Evolutionary conservation across 352 stramenopile genomes (phyloP), one percentile per base, ranked within the genome.

Genomic region (Phytophthora podocarpi): DNA sequence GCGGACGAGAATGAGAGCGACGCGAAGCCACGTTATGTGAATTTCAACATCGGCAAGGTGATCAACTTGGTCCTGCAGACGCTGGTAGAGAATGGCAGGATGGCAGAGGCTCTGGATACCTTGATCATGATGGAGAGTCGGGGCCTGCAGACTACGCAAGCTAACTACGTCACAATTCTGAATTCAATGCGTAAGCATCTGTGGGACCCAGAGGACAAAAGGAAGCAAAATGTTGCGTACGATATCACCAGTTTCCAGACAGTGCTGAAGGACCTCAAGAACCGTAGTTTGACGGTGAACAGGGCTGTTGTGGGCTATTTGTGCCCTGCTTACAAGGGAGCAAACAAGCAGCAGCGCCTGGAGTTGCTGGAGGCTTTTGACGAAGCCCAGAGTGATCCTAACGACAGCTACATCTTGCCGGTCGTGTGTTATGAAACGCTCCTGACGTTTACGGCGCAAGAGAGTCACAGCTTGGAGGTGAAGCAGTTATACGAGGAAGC

Each of bases 351-450:
- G 32, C 80, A 90, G 57, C 80, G 78, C 20, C 59, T 84, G 50
- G 64, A 76, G 46, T 51, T 90, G 32, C 65, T 90, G 13, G 78
- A 90, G 31, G 76, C 71, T 35, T 90, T 84, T 65, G 59, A 64
- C 6, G 59, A 73, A 18, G 67, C 62, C 21, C 60, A 67, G 43
- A 54, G 32, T 16, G 51, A 58, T 10, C 52, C 60, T 2, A 58
- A 68, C 18, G 80, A 89, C 55, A 69, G 40, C 11, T 90, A 78
- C 64, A 39, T 77, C 28, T 70, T 87, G 30, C 76, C 76, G 23
- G 63, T 66, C 15, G 21, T 61, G 26, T 82, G 74, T 47, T 90
- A 84, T 60, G 66, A 62, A 30, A 78, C 74, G 3, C 30, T 90
- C 35, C 45, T 90, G 59, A 58, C 69, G 16, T 59, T 69, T 27